phyloP scores from a whole-genome alignment of 2,329 filamentous ascomycete species.

The Colletotrichum coccodes region DNA sequence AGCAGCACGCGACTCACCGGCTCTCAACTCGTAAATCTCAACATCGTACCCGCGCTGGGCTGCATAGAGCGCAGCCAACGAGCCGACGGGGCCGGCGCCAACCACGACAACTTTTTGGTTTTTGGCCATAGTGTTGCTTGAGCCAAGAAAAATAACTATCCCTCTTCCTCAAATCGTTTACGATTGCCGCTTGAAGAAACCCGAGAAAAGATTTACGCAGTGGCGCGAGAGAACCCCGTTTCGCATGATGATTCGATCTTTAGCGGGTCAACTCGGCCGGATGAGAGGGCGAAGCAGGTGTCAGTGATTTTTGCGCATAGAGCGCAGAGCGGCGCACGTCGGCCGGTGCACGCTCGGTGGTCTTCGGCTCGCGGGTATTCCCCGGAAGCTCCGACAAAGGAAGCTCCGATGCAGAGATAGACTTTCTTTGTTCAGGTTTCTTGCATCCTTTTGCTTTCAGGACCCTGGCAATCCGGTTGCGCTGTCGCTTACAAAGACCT shows the following conservation, averaged over 20 bases:
- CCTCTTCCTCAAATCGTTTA: background rate
- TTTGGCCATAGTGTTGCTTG: conserved; percentile 41
- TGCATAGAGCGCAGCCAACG: conserved; percentile 91
- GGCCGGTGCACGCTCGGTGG: background rate
- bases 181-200: background rate
- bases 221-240: conserved; percentile 10
- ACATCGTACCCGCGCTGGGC: conserved; percentile 89
- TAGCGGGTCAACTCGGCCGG: conserved; percentile 21
- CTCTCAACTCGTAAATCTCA: conserved; percentile 91
- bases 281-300: conserved; percentile 1
- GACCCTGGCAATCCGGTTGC: background rate
- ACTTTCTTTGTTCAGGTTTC: background rate
- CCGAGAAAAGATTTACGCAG: background rate
- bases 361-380: conserved; percentile 10
- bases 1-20: conserved; percentile 70
- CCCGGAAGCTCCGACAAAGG: conserved; percentile 30
- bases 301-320: conserved; percentile 18
- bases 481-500: background rate
- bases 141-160: background rate
- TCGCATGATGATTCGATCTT: conserved; percentile 21
- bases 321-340: background rate
- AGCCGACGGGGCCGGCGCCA: conserved; percentile 92
- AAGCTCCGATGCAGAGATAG: conserved; percentile 17
- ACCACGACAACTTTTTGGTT: conserved; percentile 82
- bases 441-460: background rate